Percentiles rank a stretch among this genome's conserved stretches.
Conservation (phyloP, 2,329 filamentous ascomycete species). For the Orbilia blumenaviensis region DNA sequence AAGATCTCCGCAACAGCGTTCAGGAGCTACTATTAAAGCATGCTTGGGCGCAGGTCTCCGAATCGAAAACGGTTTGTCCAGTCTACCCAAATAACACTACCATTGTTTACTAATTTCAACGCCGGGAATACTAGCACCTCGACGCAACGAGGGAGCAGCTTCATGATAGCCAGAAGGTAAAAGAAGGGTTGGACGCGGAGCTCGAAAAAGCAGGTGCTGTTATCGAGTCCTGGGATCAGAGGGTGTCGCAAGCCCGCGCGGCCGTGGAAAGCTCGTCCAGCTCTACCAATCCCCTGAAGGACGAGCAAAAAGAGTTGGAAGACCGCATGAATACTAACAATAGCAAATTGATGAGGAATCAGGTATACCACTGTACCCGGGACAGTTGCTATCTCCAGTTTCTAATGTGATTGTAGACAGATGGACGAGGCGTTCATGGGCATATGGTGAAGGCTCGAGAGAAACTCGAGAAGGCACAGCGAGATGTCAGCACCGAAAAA, state of each 20-base stretch:
- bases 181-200: neutral
- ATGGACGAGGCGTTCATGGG: conserved; percentile 58
- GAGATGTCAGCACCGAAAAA: conserved; percentile 53
- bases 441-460: conserved; percentile 47
- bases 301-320: conserved; percentile 34
- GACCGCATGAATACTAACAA: neutral
- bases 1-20: conserved; percentile 71
- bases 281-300: conserved; percentile 21
- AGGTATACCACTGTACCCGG: conserved; percentile 6
- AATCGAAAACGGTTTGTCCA: conserved; percentile 70
- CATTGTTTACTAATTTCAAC: neutral
- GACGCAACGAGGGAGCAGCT: conserved; percentile 1
- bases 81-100: neutral
- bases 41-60: conserved; percentile 86
- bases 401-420: conserved; percentile 13
- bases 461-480: conserved; percentile 54
- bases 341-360: neutral
- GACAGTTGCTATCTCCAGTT: neutral
- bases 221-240: conserved; percentile 18
- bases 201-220: neutral
- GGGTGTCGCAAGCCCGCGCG: conserved; percentile 18
- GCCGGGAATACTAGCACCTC: neutral
- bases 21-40: conserved; percentile 72
- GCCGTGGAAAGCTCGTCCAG: conserved; percentile 32
- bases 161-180: neutral